These are phyloP conservation scores for Kwoniella sp. DNA, from an alignment of 768 basidiomycete species.

Conservation along the genomic window DNA sequence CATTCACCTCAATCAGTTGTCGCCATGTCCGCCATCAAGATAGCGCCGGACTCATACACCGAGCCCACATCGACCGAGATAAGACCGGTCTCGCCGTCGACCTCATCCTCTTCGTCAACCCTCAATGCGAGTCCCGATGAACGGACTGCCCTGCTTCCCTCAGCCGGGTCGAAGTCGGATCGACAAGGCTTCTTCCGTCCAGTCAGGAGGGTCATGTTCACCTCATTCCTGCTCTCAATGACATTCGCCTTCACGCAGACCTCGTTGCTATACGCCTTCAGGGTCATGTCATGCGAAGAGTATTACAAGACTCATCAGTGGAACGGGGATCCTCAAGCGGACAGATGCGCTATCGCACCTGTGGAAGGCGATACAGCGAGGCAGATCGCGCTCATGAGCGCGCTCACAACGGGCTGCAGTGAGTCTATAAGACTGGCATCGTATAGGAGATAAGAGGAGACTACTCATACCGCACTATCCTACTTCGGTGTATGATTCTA, in stretches of 20 bases:
- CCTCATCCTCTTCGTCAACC: slow-evolving; percentile 16
- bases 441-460: too few relatives aligned
- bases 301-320: slow-evolving; percentile 40
- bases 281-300: slow-evolving; percentile 50
- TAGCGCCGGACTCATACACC: slow-evolving; percentile 10
- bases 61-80: slow-evolving; percentile 1
- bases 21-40: slow-evolving; percentile 1
- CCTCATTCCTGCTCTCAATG: slow-evolving; percentile 33
- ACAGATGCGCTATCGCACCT: slow-evolving; percentile 41
- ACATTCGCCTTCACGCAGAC: slow-evolving; percentile 51
- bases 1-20: neutral
- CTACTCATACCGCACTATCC: too few relatives aligned
- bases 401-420: slow-evolving; percentile 37
- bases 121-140: slow-evolving; percentile 9
- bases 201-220: slow-evolving; percentile 37
- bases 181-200: slow-evolving; percentile 21
- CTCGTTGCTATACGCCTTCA: slow-evolving; percentile 47
- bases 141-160: slow-evolving; percentile 1
- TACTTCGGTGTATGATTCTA: too few relatives aligned
- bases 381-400: slow-evolving; percentile 45
- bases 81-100: neutral
- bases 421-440: too few relatives aligned
- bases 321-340: slow-evolving; percentile 10
- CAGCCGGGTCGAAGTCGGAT: neutral
- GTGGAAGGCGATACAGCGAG: slow-evolving; percentile 43